Conservation (phyloP, 352 stramenopile species). For the Globisporangium polare region DNA sequence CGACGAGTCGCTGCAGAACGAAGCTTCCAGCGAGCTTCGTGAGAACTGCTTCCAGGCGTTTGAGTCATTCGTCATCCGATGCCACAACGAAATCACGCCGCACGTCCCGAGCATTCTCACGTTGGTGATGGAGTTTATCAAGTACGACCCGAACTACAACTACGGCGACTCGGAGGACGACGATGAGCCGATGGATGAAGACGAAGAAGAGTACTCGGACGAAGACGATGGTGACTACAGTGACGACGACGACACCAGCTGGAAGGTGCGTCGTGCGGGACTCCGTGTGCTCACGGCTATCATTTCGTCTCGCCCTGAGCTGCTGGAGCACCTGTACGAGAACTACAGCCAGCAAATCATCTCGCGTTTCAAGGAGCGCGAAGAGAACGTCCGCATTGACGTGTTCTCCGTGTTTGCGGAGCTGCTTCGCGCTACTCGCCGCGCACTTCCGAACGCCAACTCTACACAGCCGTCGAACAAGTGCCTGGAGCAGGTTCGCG, state of each 20-base stretch:
- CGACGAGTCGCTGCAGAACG: constrained; percentile 92
- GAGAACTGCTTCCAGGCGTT: constrained; percentile 99
- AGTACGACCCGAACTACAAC: constrained; percentile 99
- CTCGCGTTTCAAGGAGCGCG: constrained; percentile 93
- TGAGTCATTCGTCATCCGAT: constrained; percentile 95
- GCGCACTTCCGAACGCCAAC: constrained; percentile 32
- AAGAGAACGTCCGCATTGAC: constrained; percentile 98
- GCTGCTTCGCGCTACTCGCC: constrained; percentile 81
- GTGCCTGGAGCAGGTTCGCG: constrained; percentile 50
- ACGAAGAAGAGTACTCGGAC: constrained; percentile 76
- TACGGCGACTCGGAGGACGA: constrained; percentile 94
- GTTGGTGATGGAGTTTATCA: constrained; percentile 91
- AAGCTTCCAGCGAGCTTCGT: constrained; percentile 93
- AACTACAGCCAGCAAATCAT: constrained; percentile 84
- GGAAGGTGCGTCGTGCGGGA: constrained; percentile 95
- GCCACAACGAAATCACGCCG: constrained; percentile 94
- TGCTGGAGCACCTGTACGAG: constrained; percentile 83
- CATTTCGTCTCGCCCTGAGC: constrained; percentile 85
- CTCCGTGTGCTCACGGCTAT: constrained; percentile 92
- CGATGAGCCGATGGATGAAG: constrained; percentile 82
- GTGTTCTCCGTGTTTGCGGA: constrained; percentile 94
- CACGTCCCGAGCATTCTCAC: constrained; percentile 92
- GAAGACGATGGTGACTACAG: constrained; percentile 89
- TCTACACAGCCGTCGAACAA: constrained; percentile 27
- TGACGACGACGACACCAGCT: constrained; percentile 94